phyloP scores from a whole-genome alignment of 371 early-diverging fungal genomes.

The Mortierella sp. region DNA sequence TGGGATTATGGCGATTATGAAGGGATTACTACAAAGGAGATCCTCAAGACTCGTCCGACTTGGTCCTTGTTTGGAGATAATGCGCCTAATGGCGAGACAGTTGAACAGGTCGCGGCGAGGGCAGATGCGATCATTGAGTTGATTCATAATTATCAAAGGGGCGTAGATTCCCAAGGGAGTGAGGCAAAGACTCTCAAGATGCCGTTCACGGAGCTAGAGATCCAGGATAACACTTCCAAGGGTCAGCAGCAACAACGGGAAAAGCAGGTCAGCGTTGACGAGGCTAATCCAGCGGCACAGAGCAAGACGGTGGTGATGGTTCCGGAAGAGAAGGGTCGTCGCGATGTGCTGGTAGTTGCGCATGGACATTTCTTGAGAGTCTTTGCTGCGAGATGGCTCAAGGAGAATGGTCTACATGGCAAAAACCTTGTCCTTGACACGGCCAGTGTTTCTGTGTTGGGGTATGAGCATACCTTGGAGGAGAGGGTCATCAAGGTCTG shows the following conservation, averaged over 20 bases:
- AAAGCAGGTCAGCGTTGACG: neutral
- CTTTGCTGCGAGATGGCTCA: conserved; percentile 57
- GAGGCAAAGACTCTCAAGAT: conserved; percentile 15
- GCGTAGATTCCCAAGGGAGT: conserved; percentile 40
- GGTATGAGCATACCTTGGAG: conserved; percentile 57
- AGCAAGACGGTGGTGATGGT: conserved; percentile 24
- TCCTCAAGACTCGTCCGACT: conserved; percentile 50
- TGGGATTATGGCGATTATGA: conserved; percentile 65
- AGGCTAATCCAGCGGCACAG: neutral
- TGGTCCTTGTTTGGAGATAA: conserved; percentile 57
- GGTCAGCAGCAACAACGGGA: too few species aligned
- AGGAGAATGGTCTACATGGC: conserved; percentile 42
- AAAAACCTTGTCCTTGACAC: conserved; percentile 58
- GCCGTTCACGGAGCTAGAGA: conserved; percentile 40
- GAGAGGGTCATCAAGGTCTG: conserved; percentile 57
- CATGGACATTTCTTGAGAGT: conserved; percentile 60
- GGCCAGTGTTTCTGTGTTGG: conserved; percentile 54
- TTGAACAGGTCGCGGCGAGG: conserved; percentile 54
- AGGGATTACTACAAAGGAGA: conserved; percentile 60
- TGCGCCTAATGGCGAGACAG: conserved; percentile 59
- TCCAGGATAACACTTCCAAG: neutral
- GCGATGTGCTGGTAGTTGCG: conserved; percentile 58
- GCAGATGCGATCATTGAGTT: conserved; percentile 58
- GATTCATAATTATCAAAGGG: conserved; percentile 52
- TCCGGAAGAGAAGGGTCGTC: conserved; percentile 20